Conservation (phyloP, 805 yeast genomes). For the Wickerhamomyces silvicola region DNA sequence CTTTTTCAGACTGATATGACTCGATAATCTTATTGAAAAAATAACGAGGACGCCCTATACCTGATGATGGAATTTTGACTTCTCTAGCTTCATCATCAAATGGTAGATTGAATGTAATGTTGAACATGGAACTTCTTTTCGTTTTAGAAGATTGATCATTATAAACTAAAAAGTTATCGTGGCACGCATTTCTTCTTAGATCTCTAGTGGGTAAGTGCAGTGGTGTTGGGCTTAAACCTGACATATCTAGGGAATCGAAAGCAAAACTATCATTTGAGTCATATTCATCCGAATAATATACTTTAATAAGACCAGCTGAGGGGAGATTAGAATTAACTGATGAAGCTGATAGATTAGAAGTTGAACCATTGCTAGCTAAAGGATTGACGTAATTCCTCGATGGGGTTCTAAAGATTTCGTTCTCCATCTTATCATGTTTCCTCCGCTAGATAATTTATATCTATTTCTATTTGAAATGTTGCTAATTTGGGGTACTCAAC, state of each 20-base stretch:
- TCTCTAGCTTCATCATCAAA: constrained; percentile 2
- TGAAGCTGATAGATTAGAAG: constrained; percentile 5
- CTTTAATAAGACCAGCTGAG: constrained; percentile 16
- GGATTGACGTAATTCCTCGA: too few species aligned
- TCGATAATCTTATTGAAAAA: constrained; percentile 10
- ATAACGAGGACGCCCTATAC: constrained; percentile 8
- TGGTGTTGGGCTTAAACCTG: not conserved
- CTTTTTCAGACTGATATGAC: constrained; percentile 16
- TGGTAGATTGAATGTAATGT: too few species aligned
- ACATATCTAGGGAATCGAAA: constrained; percentile 3
- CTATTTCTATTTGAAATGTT: too few species aligned
- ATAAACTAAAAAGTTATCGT: too few species aligned
- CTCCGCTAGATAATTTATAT: too few species aligned
- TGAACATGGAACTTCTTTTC: too few species aligned
- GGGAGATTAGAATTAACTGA: constrained; percentile 13
- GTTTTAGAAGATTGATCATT: too few species aligned
- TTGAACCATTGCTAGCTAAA: too few species aligned
- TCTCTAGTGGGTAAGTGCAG: too few species aligned
- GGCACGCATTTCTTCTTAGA: too few species aligned
- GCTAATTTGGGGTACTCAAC: too few species aligned
- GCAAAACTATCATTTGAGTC: constrained; percentile 16
- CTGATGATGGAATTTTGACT: constrained; percentile 3
- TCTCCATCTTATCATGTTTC: not conserved
- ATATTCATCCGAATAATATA: constrained; percentile 14
- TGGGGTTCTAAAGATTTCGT: not conserved